Base-by-base conservation (phyloP, 2,329 filamentous ascomycete genomes). In the Hymenoscyphus albidus region DNA sequence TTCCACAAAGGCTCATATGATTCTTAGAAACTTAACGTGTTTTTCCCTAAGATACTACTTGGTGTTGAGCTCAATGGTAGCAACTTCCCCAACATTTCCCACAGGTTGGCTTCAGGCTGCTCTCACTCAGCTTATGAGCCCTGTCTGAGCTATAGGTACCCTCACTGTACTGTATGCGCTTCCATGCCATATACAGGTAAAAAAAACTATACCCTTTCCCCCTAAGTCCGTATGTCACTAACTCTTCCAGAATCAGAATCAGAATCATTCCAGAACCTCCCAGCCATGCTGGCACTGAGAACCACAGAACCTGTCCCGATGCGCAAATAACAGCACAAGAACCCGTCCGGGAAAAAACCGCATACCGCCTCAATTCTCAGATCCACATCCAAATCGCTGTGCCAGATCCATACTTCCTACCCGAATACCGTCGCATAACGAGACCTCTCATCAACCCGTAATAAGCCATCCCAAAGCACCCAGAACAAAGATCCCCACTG, bases 401-500 rank as follows among this genome's bases (percentile, higher is more conserved):
- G 27, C 27, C 27, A 27, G 27, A 27, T 27, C 27, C 27, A 44
- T 5, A 16, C 16, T 44, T 18, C 16, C 42, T n/a, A n/a, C 16
- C 16, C 42, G 42, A 44, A 14, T 44, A 14, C 3, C 14, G 5
- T 44, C 42, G 16, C 42, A 44, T n/a, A 44, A 44, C 2, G n/a
- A 5, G 14, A 1, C 14, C 4, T 54, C 7, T 27, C 48, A 54
- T 13, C 48, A 54, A 27, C 48, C 48, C 35, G 35, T 35, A 12
- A 54, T 5, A 12, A 54, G 32, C 59, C 59, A 61, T 12, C 59
- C 59, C 42, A 32, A 7, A 51, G 54, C n/a, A 44, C 59, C 59
- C 10, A 51, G 7, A 7, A 61, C 59, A 48, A 61, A 31, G 27
- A 39, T 16, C n/a, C 59, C 42, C 39, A 61, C 12, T 32, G 48